Evolutionary conservation across 495 filamentous ascomycete species (phyloP).

Genomic region (Penicillium mononematosum): DNA sequence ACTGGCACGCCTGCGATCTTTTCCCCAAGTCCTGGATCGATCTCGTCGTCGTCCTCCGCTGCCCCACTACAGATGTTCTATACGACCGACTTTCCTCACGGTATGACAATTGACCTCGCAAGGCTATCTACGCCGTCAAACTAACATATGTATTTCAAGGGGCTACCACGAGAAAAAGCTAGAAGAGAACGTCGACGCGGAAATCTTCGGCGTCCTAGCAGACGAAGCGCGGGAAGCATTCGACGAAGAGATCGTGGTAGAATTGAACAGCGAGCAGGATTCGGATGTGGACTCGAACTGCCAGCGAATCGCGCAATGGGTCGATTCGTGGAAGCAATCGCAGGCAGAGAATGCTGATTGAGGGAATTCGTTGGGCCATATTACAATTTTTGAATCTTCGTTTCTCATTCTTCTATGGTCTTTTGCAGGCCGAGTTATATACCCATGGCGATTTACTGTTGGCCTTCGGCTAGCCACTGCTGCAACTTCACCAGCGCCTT

Average conservation of each 20-base stretch:
- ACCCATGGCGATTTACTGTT: conserved; percentile 23
- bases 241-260: conserved; percentile 84
- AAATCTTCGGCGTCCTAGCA: conserved; percentile 94
- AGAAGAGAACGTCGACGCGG: conserved; percentile 93
- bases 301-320: conserved; percentile 77
- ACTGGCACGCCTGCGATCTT: conserved; percentile 97
- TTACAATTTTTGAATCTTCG: conserved; percentile 2
- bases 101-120: conserved; percentile 36
- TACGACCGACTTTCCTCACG: conserved; percentile 81
- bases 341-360: conserved; percentile 29
- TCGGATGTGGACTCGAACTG: conserved; percentile 88
- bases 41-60: conserved; percentile 87
- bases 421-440: conserved; percentile 16
- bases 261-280: conserved; percentile 75
- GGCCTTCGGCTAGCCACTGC: conserved; percentile 67
- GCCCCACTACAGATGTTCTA: conserved; percentile 64
- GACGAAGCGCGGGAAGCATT: conserved; percentile 89
- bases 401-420: conserved; percentile 11
- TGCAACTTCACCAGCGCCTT: conserved; percentile 83
- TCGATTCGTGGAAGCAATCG: conserved; percentile 75
- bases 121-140: neutral
- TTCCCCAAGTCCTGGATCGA: conserved; percentile 95
- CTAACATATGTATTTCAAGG: conserved; percentile 35
- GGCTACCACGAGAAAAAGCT: conserved; percentile 82
- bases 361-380: conserved; percentile 6